Conservation (phyloP, 768 basidiomycete genomes). For the Auricularia sp. region DNA sequence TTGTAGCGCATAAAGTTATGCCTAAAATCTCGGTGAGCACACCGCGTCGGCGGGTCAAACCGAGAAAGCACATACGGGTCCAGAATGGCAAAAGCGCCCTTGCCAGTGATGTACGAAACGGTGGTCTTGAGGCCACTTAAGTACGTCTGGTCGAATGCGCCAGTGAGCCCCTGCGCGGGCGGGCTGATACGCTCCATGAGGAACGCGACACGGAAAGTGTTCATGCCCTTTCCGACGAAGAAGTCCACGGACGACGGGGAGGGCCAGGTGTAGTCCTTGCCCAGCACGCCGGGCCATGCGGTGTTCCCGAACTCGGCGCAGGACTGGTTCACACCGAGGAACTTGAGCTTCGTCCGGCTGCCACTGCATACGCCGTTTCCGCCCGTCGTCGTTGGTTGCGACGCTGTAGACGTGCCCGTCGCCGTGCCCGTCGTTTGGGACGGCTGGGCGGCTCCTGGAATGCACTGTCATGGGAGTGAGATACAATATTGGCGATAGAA, state of each 20-base stretch:
- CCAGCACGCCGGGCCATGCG: conserved; percentile 36
- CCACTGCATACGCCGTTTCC: conserved; percentile 25
- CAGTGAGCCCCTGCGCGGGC: conserved; percentile 43
- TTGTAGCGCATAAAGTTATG: conserved; percentile 59
- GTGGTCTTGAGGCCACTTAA: conserved; percentile 40
- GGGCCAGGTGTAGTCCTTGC: conserved; percentile 43
- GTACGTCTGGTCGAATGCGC: conserved; percentile 44
- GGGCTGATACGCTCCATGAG: conserved; percentile 46
- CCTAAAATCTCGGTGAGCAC: neutral
- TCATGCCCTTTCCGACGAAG: conserved; percentile 48
- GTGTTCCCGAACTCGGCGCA: conserved; percentile 52
- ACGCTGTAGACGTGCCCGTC: conserved; percentile 19
- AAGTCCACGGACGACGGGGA: conserved; percentile 27
- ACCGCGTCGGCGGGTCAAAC: neutral
- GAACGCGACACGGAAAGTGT: conserved; percentile 57
- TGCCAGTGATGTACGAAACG: conserved; percentile 50
- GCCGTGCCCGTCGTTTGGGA: conserved; percentile 17
- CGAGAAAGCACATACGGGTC: conserved; percentile 30
- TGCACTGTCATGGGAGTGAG: neutral
- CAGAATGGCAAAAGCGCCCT: conserved; percentile 46
- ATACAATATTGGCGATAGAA: too few relatives aligned
- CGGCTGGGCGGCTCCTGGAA: conserved; percentile 16
- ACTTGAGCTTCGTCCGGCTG: conserved; percentile 45
- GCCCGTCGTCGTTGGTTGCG: conserved; percentile 13
- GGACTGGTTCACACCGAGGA: conserved; percentile 53